Conservation (phyloP, 2,329 filamentous ascomycete species). For the Calycina marina region DNA sequence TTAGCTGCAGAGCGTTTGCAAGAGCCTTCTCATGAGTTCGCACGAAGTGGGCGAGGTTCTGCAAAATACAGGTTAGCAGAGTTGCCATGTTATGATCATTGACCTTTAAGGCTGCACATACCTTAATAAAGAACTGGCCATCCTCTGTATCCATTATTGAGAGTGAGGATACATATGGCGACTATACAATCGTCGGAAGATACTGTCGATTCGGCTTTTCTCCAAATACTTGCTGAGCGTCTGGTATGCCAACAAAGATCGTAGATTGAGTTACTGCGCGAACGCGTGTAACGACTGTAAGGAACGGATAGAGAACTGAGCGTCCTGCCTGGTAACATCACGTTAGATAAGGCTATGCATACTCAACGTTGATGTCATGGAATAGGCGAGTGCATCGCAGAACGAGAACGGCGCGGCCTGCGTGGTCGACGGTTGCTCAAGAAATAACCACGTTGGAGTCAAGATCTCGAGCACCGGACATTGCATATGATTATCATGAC, state of each 20-base stretch:
- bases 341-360: neutral
- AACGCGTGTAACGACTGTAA: neutral
- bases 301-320: neutral
- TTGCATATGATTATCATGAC: neutral
- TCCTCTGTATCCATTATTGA: conserved; percentile 56
- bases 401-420: neutral
- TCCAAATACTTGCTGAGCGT: conserved; percentile 12
- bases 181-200: conserved; percentile 8
- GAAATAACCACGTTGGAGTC: neutral
- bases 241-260: conserved; percentile 14
- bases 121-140: conserved; percentile 81
- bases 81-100: neutral
- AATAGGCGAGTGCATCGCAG: neutral
- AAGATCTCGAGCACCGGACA: neutral
- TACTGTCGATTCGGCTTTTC: conserved; percentile 10
- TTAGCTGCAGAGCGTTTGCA: conserved; percentile 84
- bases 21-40: conserved; percentile 94
- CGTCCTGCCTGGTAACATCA: conserved; percentile 1
- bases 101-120: conserved; percentile 25
- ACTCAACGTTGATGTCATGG: neutral
- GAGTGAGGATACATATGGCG: conserved; percentile 30
- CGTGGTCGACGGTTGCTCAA: neutral
- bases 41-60: conserved; percentile 94
- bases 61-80: conserved; percentile 12
- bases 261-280: neutral